A percentile compares a stretch with the other conserved stretches of the same genome.
These are phyloP conservation scores for Rhizophagus clarus DNA, from an alignment of 192 early-diverging fungal species.

Conservation along the genomic window DNA sequence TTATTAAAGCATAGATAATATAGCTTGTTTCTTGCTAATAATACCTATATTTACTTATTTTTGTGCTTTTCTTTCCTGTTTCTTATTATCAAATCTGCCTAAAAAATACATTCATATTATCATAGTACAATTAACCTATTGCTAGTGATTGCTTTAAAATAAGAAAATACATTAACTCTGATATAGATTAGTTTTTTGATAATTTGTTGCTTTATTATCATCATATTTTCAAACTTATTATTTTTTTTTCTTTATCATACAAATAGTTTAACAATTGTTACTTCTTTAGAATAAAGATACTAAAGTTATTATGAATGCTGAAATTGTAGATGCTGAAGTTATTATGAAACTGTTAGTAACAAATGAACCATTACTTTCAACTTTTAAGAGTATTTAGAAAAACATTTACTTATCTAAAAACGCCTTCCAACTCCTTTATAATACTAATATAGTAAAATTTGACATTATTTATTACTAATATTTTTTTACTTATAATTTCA, in stretches of 20 bases:
- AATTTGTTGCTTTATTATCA: background rate
- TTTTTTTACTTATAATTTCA: constrained; percentile 20
- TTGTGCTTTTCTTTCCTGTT: too few species aligned
- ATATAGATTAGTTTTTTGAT: background rate
- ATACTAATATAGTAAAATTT: background rate
- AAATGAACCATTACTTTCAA: constrained; percentile 8
- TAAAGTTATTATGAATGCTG: background rate
- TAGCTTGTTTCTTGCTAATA: too few species aligned
- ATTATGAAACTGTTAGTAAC: background rate
- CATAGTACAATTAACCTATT: too few species aligned
- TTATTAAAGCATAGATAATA: too few species aligned
- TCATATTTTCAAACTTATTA: background rate
- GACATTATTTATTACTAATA: constrained; percentile 22
- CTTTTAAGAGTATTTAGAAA: background rate
- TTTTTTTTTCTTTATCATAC: too few species aligned
- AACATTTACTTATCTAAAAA: background rate
- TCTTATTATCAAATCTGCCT: too few species aligned
- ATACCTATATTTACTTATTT: too few species aligned
- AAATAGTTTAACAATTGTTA: background rate
- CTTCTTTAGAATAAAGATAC: too few species aligned
- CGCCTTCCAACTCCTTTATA: background rate
- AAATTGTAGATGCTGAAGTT: background rate
- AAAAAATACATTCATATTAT: too few species aligned
- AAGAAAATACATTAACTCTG: too few species aligned
- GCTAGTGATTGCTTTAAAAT: too few species aligned